Evolutionary conservation across 108 stramenopile genomes (phyloP), one percentile per base, ranked within the genome.

Genomic region (Pseudonitzschia multiseries): DNA sequence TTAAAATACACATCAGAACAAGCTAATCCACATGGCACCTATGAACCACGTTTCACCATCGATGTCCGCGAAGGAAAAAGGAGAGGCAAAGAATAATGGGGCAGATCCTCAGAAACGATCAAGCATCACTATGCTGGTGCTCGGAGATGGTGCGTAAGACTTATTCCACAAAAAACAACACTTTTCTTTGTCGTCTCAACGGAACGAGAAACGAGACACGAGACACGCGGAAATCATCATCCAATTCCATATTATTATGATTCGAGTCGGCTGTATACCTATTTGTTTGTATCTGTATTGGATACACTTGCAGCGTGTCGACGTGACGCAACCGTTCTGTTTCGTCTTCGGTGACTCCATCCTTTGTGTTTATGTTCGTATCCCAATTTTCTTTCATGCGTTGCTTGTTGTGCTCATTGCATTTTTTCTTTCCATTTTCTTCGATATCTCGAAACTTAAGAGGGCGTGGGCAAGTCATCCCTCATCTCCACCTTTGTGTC

Each of bases 401-500:
- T 48, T 48, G 18, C 46, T 18, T 2, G 17, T 14, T 48, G 46
- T 48, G 18, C 18, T 48, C 46, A 14, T 14, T 48, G 14, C 1
- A 18, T 14, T 48, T 48, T 10, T 48, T 14, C 18, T 14, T 14
- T 14, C 46, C 17, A 5, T 2, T 48, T 5, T 48, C 46, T 14
- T 48, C 18, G 46, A 48, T 48, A 2, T 3, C 18, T 48, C 13
- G 1, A 72, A 29, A 22, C 13, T 68, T 66, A 79, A 94, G 93
- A 90, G 83, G 82, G 81, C 27, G 93, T 94, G 4, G 93, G 93
- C 20, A 94, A 94, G 76, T 94, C 93, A 29, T 91, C 90, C 20
- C 78, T 94, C 27, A 88, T 91, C 24, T 90, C 90, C 26, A 89
- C 93, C 44, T 94, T 89, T 76, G 89, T 94, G 9, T 94, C 93